phyloP scores from a whole-genome alignment of 495 filamentous ascomycete species.

The Podospora pseudoanserina region DNA sequence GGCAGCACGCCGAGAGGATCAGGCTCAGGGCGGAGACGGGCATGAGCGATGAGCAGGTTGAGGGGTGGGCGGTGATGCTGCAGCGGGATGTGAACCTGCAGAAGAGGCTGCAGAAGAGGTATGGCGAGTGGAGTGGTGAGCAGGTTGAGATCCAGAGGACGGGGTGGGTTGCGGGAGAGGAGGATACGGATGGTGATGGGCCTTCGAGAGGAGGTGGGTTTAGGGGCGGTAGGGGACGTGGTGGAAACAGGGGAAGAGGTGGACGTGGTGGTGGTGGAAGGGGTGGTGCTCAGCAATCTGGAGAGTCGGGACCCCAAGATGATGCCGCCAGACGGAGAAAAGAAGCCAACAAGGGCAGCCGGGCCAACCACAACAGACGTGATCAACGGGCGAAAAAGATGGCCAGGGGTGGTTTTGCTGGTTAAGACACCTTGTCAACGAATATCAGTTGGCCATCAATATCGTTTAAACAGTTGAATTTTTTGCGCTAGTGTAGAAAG shows the following conservation, averaged over 20 bases:
- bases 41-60: slow-evolving; percentile 91
- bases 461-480: background rate
- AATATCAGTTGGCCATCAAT: background rate
- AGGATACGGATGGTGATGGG: slow-evolving; percentile 45
- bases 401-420: slow-evolving; percentile 57
- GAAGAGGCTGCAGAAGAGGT: slow-evolving; percentile 62
- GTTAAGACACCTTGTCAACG: slow-evolving; percentile 14
- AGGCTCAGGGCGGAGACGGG: slow-evolving; percentile 72
- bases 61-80: slow-evolving; percentile 91
- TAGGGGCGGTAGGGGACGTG: slow-evolving; percentile 30
- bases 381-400: slow-evolving; percentile 77
- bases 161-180: slow-evolving; percentile 53
- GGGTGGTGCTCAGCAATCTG: slow-evolving; percentile 53
- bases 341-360: slow-evolving; percentile 60
- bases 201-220: background rate
- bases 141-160: slow-evolving; percentile 62
- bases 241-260: slow-evolving; percentile 44
- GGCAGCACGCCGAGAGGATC: slow-evolving; percentile 42
- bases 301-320: slow-evolving; percentile 49
- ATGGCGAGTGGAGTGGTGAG: slow-evolving; percentile 54
- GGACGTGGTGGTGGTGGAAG: slow-evolving; percentile 50
- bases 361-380: slow-evolving; percentile 63
- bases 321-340: slow-evolving; percentile 55
- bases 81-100: slow-evolving; percentile 62
- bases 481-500: background rate